Base-by-base conservation (phyloP, 352 stramenopile species). In the Globisporangium carolinianum region DNA sequence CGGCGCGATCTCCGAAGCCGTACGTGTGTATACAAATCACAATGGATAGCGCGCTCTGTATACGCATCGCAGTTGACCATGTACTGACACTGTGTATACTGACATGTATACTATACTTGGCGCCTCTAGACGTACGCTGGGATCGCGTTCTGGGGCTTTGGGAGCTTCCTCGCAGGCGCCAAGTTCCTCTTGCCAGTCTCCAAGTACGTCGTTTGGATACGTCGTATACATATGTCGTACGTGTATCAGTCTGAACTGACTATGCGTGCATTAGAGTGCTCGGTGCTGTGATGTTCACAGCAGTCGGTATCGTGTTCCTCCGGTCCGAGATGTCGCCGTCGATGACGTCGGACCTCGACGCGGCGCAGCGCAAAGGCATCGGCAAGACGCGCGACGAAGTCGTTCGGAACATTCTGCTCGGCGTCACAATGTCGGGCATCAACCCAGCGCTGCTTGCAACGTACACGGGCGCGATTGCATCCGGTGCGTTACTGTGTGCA, bases 71-170 rank as follows among this genome's bases (percentile, higher is more conserved):
- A 9, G 6, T 35, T 17, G 12, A 36, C 32, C 14, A 43, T 35
- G 55, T 68, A 45, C 35, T 57, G 46, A 57, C 8, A 54, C 0
- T 55, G 49, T 63, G 7, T 17, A 41, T 32, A 32, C 24, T 32
- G 24, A 32, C 3, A 32, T 43, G 39, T 8, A 43, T 43, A 17
- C 1, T 14, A 53, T 59, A 36, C 12, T 18, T 55, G 9, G 39
- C 15, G 17, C 14, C 15, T 17, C 2, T 53, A 93, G 86, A 94
- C 85, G 41, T 95, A 95, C 50, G 86, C 86, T 11, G 84, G 81
- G 1, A 88, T 95, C 42, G 86, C 86, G 47, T 95, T 94, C 51
- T 95, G 86, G 86, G 86, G 86, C 18, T 95, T 95, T 69, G 86
- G 86, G 3, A 94, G 84, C 63, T 94, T 95, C 54, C 65, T 95